Conservation (phyloP, 2,329 filamentous ascomycete genomes). For the Claviceps sp. region DNA sequence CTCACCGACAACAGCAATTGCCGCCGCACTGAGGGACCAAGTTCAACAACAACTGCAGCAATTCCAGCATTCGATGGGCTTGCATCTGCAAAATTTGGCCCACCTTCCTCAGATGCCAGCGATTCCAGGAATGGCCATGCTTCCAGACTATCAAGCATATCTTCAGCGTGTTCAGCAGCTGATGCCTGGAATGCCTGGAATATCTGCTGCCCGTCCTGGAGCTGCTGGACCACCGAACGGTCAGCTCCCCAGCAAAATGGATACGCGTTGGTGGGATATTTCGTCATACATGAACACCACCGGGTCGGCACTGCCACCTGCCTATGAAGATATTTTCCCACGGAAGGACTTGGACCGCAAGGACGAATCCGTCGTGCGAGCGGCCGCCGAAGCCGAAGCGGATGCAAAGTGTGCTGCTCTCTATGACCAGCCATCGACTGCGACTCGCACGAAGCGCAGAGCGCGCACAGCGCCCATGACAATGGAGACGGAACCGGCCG, state of each 20-base stretch:
- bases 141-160: constrained; percentile 62
- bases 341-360: constrained; percentile 39
- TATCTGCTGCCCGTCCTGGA: constrained; percentile 36
- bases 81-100: constrained; percentile 47
- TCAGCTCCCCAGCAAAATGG: constrained; percentile 27
- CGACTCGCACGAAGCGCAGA: constrained; percentile 10
- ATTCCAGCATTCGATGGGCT: constrained; percentile 56
- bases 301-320: constrained; percentile 45
- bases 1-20: constrained; percentile 46
- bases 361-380: constrained; percentile 42
- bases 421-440: constrained; percentile 30
- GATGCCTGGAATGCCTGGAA: constrained; percentile 53
- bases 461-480: constrained; percentile 11
- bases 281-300: constrained; percentile 38
- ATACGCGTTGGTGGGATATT: constrained; percentile 55
- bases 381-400: constrained; percentile 44
- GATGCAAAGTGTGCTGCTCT: constrained; percentile 42
- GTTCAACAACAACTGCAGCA: constrained; percentile 62
- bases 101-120: constrained; percentile 41
- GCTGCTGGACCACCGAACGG: constrained; percentile 33
- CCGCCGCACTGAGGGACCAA: constrained; percentile 61
- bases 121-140: constrained; percentile 43
- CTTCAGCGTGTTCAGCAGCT: constrained; percentile 54
- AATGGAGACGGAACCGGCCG: constrained; percentile 23
- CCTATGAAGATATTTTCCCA: constrained; percentile 71